Evolutionary conservation across 306 rosid genomes (phyloP), one percentile per base, ranked within the genome.

Genomic region (Luffa acutangula): DNA sequence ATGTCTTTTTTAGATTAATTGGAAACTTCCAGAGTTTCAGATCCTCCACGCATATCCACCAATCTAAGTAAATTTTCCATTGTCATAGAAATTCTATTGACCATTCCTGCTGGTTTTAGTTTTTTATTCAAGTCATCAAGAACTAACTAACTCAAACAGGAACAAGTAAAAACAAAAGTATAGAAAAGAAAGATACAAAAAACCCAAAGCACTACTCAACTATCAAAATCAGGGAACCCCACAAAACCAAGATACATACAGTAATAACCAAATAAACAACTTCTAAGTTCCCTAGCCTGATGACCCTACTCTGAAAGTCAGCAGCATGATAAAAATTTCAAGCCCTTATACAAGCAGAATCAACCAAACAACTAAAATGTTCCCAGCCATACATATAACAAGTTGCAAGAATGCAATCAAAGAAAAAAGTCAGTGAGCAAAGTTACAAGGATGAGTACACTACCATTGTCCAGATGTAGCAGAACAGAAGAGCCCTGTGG

Each of bases 381-480:
- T 42, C 41, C 70, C 77, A 72, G 69, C 80, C 49, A 77, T n/a
- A 3, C 17, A 57, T 2, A 45, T 43, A 33, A 10, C 3, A 76
- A 39, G 37, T 75, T 43, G 43, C 74, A 43, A 56, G 56, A 77
- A 15, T 42, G 42, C 18, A 77, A 56, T 41, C 9, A 76, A 8
- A 37, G 33, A 11, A 62, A 60, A 31, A 39, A 76, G 9, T 11
- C 14, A 13, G 21, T 60, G 53, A 34, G 46, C 52, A 17, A 9
- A 54, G 52, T 33, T 31, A 45, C 46, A 54, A 64, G 71, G 78
- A 80, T 78, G 81, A 33, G 52, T 18, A 41, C 75, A 78, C 60
- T 87, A 89, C 96, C 96, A 91, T 89, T 83, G 80, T 58, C 96
- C 96, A 70, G 93, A 83, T 78, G 81, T 82, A 31, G 91, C 93